Evolutionary conservation across 345 rosid genomes (phyloP).

Genomic region (Gynandropsis gynandra): DNA sequence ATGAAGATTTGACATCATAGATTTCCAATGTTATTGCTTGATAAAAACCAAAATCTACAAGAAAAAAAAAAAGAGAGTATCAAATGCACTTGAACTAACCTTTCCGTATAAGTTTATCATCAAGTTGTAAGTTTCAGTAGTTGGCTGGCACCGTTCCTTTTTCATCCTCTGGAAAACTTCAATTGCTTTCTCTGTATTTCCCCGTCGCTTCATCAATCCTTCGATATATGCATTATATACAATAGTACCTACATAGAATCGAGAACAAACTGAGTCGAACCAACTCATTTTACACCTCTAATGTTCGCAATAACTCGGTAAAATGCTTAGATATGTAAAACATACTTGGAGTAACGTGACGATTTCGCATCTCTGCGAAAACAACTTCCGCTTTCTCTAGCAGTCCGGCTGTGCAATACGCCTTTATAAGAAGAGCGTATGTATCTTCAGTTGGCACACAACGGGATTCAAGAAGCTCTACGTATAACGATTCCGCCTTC

Average conservation of each 20-base stretch:
- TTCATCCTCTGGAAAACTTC: conserved; percentile 72
- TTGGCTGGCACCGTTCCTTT: conserved; percentile 52
- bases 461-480: conserved; percentile 65
- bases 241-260: conserved; percentile 42
- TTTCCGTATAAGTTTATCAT: conserved; percentile 87
- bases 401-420: conserved; percentile 57
- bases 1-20: too few species aligned
- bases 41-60: neutral
- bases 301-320: too few species aligned
- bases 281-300: too few species aligned
- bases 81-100: conserved; percentile 30
- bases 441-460: conserved; percentile 88
- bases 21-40: too few species aligned
- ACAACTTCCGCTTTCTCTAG: conserved; percentile 67
- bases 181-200: conserved; percentile 51
- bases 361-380: conserved; percentile 66
- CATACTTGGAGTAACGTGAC: conserved; percentile 74
- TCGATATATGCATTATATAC: conserved; percentile 82
- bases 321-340: conserved; percentile 10
- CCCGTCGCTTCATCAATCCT: conserved; percentile 65
- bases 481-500: conserved; percentile 63
- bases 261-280: too few species aligned
- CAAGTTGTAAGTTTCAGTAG: conserved; percentile 75
- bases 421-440: conserved; percentile 75
- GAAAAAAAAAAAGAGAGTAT: too few species aligned